Conservation (phyloP, 306 rosid species). For the Rosa chinensis region DNA sequence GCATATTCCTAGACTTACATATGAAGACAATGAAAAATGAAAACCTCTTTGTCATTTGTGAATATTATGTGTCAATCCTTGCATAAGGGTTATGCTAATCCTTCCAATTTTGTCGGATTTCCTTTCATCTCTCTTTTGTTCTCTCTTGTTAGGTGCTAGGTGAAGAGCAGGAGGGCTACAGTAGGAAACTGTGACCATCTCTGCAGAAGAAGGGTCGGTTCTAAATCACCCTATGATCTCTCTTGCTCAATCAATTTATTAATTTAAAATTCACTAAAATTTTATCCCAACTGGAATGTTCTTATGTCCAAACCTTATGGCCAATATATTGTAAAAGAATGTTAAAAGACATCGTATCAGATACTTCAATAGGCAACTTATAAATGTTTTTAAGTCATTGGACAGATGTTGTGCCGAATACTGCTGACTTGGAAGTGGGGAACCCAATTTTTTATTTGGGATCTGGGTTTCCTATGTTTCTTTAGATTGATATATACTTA, state of each 20-base stretch:
- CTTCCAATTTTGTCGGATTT: neutral
- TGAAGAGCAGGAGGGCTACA: slow-evolving; percentile 15
- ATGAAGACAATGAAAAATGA: neutral
- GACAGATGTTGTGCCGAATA: neutral
- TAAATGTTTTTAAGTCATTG: neutral
- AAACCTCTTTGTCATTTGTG: neutral
- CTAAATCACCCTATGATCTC: neutral
- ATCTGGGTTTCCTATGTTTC: neutral
- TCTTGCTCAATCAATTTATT: neutral
- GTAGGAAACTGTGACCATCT: slow-evolving; percentile 8
- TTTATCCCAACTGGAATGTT: neutral
- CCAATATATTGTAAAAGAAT: neutral
- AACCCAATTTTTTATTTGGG: neutral
- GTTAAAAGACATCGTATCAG: neutral
- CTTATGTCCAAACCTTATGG: neutral
- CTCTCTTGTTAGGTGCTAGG: neutral
- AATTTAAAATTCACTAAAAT: neutral
- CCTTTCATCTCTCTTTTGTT: neutral
- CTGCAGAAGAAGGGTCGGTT: neutral
- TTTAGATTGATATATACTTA: too few species aligned
- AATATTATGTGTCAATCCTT: neutral
- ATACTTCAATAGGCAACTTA: neutral
- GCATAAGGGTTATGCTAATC: neutral
- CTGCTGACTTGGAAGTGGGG: neutral
- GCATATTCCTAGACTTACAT: neutral